phyloP scores from a whole-genome alignment of 169 alveolate genomes.

The Babesia ovis region DNA sequence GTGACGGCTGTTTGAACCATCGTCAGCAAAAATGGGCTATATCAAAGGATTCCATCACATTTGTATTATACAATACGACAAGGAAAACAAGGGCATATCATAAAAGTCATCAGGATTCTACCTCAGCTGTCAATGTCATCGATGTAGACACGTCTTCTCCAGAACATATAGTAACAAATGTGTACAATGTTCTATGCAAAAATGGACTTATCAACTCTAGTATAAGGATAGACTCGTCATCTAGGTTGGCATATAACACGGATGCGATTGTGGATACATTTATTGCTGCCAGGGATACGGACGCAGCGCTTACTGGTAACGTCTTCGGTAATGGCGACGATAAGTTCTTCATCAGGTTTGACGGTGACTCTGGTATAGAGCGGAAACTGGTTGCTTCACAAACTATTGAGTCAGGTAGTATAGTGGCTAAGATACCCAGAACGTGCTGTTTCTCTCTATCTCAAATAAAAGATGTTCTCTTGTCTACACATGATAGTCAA shows the following conservation, averaged over 20 bases:
- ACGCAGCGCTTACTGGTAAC: constrained; percentile 29
- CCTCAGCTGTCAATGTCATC: background rate
- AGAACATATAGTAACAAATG: background rate
- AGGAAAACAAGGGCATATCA: background rate
- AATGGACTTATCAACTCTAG: background rate
- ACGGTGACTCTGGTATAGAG: constrained; percentile 59
- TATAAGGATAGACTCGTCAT: background rate
- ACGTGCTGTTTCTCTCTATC: constrained; percentile 19
- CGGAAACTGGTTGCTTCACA: constrained; percentile 3
- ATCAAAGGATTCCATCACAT: background rate
- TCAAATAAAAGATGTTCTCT: background rate
- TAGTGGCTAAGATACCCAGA: constrained; percentile 13
- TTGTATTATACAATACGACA: background rate
- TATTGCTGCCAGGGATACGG: constrained; percentile 37
- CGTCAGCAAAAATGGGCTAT: background rate
- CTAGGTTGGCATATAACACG: constrained; percentile 39
- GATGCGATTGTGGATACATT: constrained; percentile 31
- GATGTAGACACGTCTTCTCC: background rate
- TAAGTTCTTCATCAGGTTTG: constrained; percentile 20
- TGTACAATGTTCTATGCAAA: background rate
- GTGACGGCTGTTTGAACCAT: background rate
- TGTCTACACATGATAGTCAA: background rate
- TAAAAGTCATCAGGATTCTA: background rate
- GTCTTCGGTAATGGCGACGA: background rate
- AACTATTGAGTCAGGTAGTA: constrained; percentile 1